Evolutionary conservation across 768 basidiomycete genomes (phyloP).

Genomic region (Lactifluus rugatus): DNA sequence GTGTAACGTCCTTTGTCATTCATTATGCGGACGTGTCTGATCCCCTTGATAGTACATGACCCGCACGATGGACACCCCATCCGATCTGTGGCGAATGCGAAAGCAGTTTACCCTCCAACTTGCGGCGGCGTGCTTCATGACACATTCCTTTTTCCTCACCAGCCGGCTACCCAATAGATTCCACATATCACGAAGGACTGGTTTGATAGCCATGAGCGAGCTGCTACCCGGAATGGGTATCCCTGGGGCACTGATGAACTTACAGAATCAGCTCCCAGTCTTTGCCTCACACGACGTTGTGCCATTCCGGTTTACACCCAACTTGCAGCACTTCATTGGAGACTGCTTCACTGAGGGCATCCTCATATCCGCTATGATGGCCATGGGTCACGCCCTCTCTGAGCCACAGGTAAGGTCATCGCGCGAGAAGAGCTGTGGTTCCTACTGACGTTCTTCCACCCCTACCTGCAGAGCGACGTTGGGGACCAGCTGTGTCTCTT

Average conservation of each 20-base stretch:
- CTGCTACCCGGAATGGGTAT: slow-evolving; percentile 60
- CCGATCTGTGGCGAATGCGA: slow-evolving; percentile 91
- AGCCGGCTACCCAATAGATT: slow-evolving; percentile 79
- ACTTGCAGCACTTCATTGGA: slow-evolving; percentile 89
- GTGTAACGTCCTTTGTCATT: slow-evolving; percentile 21
- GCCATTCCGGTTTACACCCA: slow-evolving; percentile 95
- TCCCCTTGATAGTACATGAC: slow-evolving; percentile 67
- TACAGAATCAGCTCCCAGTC: slow-evolving; percentile 39
- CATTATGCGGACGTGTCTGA: not conserved
- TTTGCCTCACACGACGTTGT: slow-evolving; percentile 79
- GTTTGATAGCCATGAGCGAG: slow-evolving; percentile 88
- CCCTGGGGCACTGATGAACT: slow-evolving; percentile 20
- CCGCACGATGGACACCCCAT: slow-evolving; percentile 70
- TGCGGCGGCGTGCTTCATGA: slow-evolving; percentile 86
- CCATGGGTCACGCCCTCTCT: slow-evolving; percentile 82
- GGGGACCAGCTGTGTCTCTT: slow-evolving; percentile 89
- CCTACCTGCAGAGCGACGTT: slow-evolving; percentile 60
- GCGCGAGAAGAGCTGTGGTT: not conserved
- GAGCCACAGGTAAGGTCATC: slow-evolving; percentile 64
- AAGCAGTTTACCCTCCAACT: slow-evolving; percentile 93
- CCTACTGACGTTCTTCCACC: slow-evolving; percentile 1
- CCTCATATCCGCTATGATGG: slow-evolving; percentile 77
- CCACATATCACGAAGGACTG: slow-evolving; percentile 82
- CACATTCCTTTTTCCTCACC: slow-evolving; percentile 74
- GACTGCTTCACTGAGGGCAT: slow-evolving; percentile 85